Conservation (phyloP, 2,329 filamentous ascomycete genomes). For the Trichoderma lentiforme region DNA sequence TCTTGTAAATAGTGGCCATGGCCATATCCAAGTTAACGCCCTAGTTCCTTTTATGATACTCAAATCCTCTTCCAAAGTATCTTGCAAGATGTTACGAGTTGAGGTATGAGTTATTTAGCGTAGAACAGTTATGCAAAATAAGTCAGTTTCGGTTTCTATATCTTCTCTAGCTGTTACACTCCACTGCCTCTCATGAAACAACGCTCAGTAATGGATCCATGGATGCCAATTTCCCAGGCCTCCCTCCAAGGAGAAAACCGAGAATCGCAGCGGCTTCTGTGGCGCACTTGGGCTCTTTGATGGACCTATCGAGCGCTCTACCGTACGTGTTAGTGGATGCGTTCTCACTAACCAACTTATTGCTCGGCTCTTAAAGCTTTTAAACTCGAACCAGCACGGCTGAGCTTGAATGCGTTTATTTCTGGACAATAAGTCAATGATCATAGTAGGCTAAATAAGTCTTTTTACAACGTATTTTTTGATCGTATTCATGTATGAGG, state of each 20-base stretch:
- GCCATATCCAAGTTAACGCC: neutral
- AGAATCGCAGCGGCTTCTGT: no score
- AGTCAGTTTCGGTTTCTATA: neutral
- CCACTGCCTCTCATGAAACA: neutral
- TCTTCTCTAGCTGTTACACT: neutral
- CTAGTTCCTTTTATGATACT: neutral
- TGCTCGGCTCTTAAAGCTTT: no score
- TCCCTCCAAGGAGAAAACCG: neutral
- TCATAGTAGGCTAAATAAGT: no score
- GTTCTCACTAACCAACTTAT: no score
- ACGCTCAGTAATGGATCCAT: neutral
- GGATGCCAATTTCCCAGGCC: neutral
- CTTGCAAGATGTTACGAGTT: neutral
- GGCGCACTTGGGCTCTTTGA: no score
- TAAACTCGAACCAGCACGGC: no score
- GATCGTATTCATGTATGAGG: no score
- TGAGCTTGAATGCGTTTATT: no score
- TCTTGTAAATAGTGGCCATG: neutral
- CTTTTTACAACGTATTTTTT: no score
- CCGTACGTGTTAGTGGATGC: no score
- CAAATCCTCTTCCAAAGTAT: neutral
- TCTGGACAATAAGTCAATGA: no score
- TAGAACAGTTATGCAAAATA: neutral
- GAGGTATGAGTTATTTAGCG: neutral
- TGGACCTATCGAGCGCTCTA: no score